phyloP scores from a whole-genome alignment of 164 flowering plant species.

The Echeveria elegans region DNA sequence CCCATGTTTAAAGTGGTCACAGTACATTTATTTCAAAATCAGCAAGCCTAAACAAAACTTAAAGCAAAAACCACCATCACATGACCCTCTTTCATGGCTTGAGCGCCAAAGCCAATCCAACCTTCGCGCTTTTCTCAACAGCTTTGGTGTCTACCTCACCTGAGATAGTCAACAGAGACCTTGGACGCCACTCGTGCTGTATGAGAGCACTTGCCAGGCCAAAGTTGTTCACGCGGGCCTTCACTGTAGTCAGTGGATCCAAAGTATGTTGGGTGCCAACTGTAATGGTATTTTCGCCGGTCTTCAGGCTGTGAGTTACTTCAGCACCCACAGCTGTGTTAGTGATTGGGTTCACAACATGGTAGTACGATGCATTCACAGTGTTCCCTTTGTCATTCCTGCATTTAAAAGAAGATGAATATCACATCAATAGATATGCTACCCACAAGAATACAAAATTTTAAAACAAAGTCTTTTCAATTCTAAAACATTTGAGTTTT shows the following conservation, averaged over 20 bases:
- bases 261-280: conserved; percentile 51
- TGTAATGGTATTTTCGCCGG: conserved; percentile 36
- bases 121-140: conserved; percentile 48
- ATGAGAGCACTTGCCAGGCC: conserved; percentile 45
- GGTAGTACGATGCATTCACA: conserved; percentile 46
- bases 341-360: conserved; percentile 30
- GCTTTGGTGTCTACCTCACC: conserved; percentile 55
- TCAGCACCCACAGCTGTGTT: conserved; percentile 56
- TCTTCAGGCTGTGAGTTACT: conserved; percentile 35
- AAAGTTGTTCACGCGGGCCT: conserved; percentile 46
- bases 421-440: not conserved
- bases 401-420: conserved; percentile 11
- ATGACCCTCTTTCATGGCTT: conserved; percentile 26
- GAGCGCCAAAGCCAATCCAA: conserved; percentile 49
- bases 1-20: not conserved
- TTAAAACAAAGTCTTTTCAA: not conserved
- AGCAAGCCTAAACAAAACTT: not conserved
- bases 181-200: conserved; percentile 63
- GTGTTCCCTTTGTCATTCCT: conserved; percentile 55
- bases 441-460: not conserved
- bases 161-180: conserved; percentile 44
- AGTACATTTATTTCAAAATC: not conserved
- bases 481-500: not conserved
- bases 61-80: not conserved
- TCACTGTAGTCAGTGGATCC: conserved; percentile 44